Evolutionary conservation across 176 grass and related monocot species (phyloP).

Genomic region (Panicum miliaceum): DNA sequence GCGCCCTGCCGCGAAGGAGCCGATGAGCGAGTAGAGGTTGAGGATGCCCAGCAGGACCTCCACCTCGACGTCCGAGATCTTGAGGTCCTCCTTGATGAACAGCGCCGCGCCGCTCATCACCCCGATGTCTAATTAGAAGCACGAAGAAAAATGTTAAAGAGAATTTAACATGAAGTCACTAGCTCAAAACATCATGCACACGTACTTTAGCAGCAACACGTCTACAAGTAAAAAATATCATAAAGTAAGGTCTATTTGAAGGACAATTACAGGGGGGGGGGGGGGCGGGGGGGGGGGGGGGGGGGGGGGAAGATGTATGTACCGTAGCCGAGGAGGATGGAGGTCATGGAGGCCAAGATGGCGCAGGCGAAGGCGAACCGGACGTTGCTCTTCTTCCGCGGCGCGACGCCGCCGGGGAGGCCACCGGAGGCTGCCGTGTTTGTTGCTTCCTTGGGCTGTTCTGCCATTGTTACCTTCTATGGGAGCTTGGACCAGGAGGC

Average conservation of each 20-base stretch:
- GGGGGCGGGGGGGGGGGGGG: no score
- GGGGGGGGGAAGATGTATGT: background rate
- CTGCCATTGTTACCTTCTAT: slow-evolving; percentile 14
- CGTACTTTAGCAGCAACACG: background rate
- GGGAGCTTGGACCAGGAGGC: background rate
- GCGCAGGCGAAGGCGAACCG: slow-evolving; percentile 30
- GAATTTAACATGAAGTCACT: background rate
- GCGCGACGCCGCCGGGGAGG: background rate
- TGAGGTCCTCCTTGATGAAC: slow-evolving; percentile 40
- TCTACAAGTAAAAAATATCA: no score
- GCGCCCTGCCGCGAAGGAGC: slow-evolving; percentile 29
- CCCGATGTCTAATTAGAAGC: background rate
- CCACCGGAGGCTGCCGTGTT: background rate
- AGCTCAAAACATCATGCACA: background rate
- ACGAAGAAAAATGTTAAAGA: background rate
- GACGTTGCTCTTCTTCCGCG: background rate
- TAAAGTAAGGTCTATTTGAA: no score
- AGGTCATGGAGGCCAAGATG: slow-evolving; percentile 37
- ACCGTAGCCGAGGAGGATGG: slow-evolving; percentile 39
- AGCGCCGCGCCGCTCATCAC: slow-evolving; percentile 33
- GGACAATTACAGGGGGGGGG: no score
- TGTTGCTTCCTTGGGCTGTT: background rate
- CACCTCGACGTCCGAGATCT: slow-evolving; percentile 29
- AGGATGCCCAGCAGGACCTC: slow-evolving; percentile 35
- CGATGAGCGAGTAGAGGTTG: slow-evolving; percentile 34